Evolutionary conservation across 1,139 yeast genomes (phyloP).

Genomic region (Blastobotrys petasosporus): DNA sequence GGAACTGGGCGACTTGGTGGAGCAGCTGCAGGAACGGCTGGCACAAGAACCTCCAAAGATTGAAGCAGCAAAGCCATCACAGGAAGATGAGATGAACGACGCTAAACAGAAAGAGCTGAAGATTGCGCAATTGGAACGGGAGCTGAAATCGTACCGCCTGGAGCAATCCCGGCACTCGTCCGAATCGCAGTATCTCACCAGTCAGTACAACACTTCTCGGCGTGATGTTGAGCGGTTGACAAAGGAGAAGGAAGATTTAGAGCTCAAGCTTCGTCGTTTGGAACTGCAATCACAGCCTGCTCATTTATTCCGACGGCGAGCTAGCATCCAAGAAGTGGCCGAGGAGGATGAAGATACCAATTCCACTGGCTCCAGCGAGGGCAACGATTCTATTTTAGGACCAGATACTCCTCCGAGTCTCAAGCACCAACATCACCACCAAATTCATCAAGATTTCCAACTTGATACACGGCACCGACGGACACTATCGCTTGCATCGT

Average conservation of each 20-base stretch:
- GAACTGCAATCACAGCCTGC: not conserved
- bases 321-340: slow-evolving; percentile 5
- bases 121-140: slow-evolving; percentile 14
- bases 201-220: slow-evolving; percentile 22
- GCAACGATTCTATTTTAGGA: slow-evolving; percentile 1
- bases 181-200: slow-evolving; percentile 24
- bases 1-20: slow-evolving; percentile 15
- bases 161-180: slow-evolving; percentile 21
- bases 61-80: not conserved
- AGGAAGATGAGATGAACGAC: not conserved
- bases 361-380: slow-evolving; percentile 1
- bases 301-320: slow-evolving; percentile 2
- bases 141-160: slow-evolving; percentile 18
- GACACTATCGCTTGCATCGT: slow-evolving; percentile 7
- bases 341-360: slow-evolving; percentile 5
- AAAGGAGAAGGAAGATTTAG: slow-evolving; percentile 14
- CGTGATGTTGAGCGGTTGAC: slow-evolving; percentile 16
- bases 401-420: slow-evolving; percentile 14
- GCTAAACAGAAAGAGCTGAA: slow-evolving; percentile 5
- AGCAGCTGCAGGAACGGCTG: slow-evolving; percentile 14
- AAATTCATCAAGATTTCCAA: slow-evolving; percentile 1
- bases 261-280: slow-evolving; percentile 8
- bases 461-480: slow-evolving; percentile 4
- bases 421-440: not conserved
- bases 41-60: not conserved